Conservation (phyloP, 768 basidiomycete species). For the Bullera alba region DNA sequence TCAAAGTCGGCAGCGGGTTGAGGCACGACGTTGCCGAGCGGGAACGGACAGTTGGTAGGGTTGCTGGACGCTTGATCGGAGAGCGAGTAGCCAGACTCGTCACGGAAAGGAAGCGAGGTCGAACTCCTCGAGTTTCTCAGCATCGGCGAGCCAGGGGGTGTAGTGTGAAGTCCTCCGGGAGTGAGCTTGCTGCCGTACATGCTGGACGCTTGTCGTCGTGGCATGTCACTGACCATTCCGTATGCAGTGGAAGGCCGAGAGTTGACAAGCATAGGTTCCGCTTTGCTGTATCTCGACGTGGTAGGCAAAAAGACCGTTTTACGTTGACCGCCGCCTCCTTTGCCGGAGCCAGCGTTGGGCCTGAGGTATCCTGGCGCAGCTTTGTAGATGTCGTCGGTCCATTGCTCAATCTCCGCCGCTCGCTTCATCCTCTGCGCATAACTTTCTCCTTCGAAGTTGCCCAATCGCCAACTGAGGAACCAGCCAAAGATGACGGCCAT, state of each 20-base stretch:
- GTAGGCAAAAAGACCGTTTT: constrained; percentile 50
- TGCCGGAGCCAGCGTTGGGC: constrained; percentile 64
- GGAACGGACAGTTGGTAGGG: constrained; percentile 73
- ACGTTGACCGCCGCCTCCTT: constrained; percentile 50
- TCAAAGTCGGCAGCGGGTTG: constrained; percentile 87
- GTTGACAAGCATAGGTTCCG: constrained; percentile 56
- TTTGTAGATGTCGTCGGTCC: constrained; percentile 91
- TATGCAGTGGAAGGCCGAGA: constrained; percentile 44
- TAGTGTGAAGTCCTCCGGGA: constrained; percentile 50
- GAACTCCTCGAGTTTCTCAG: constrained; percentile 73
- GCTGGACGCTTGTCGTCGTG: constrained; percentile 47
- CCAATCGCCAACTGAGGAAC: constrained; percentile 95
- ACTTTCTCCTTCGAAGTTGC: constrained; percentile 86
- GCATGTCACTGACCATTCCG: constrained; percentile 26
- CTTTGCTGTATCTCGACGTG: constrained; percentile 57
- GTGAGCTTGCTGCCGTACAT: constrained; percentile 48
- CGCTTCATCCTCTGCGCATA: constrained; percentile 87
- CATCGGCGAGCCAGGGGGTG: constrained; percentile 66
- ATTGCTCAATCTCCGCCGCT: constrained; percentile 84
- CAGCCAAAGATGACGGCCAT: constrained; percentile 97
- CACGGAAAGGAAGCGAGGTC: constrained; percentile 60
- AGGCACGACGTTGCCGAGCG: constrained; percentile 75
- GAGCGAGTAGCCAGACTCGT: constrained; percentile 43
- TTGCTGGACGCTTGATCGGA: constrained; percentile 25
- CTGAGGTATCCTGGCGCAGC: constrained; percentile 85